Percentiles rank a stretch among this genome's conserved stretches.
Evolutionary conservation across 148 eudicot species (phyloP).

Genomic region (Dianthus caryophyllus): DNA sequence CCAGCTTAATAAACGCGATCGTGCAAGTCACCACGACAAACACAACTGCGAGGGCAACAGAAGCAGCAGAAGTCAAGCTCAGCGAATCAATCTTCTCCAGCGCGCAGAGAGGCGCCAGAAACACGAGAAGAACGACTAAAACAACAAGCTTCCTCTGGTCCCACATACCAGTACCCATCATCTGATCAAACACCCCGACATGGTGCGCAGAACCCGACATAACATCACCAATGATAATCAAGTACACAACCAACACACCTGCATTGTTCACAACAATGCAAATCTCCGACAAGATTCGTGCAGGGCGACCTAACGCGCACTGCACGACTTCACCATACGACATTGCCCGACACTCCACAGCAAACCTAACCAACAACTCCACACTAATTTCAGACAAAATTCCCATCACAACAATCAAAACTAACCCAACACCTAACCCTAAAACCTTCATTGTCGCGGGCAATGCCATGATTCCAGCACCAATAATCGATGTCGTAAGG

Average conservation of each 20-base stretch:
- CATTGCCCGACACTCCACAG: conserved; percentile 62
- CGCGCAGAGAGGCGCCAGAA: conserved; percentile 79
- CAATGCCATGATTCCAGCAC: conserved; percentile 99
- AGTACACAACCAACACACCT: conserved; percentile 82
- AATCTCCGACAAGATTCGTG: conserved; percentile 70
- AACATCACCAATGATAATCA: conserved; percentile 95
- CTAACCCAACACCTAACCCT: conserved; percentile 61
- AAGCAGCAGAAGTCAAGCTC: conserved; percentile 89
- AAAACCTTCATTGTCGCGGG: conserved; percentile 93
- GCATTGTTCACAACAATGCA: conserved; percentile 86
- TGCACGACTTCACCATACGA: conserved; percentile 91
- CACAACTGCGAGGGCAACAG: conserved; percentile 84
- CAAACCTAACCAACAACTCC: conserved; percentile 62
- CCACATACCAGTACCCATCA: conserved; percentile 84
- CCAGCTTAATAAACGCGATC: conserved; percentile 59
- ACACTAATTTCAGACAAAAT: conserved; percentile 81
- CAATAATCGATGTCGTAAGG: conserved; percentile 78
- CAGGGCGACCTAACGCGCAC: conserved; percentile 67
- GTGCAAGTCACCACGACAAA: conserved; percentile 70
- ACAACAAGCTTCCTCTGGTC: conserved; percentile 77
- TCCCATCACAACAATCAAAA: conserved; percentile 74
- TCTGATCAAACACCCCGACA: conserved; percentile 77
- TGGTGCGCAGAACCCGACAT: conserved; percentile 85
- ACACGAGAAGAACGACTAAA: conserved; percentile 55
- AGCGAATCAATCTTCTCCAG: conserved; percentile 91